A percentile compares a stretch with the other conserved stretches of the same genome.
phyloP scores from a whole-genome alignment of 2,329 filamentous ascomycete species.

The Verticillium klebahnii region DNA sequence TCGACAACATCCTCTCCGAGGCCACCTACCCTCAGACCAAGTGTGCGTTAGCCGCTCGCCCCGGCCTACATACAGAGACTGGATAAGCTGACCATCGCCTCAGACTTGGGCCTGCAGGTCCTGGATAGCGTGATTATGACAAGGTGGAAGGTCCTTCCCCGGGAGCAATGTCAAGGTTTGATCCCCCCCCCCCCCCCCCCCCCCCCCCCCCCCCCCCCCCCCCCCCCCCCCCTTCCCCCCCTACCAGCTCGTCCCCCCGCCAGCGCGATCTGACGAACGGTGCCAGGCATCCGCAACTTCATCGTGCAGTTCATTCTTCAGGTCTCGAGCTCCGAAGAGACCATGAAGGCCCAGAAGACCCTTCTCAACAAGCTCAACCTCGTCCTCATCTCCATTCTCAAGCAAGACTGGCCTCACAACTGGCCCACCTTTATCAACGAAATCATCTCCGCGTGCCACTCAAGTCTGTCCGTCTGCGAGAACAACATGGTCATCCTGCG shows the following conservation, averaged over 20 bases:
- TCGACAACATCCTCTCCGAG: constrained; percentile 93
- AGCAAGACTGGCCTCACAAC: constrained; percentile 99
- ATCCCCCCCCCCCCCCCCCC: no score
- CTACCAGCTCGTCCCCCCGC: constrained; percentile 22
- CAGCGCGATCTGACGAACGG: neutral
- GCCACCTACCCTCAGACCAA: constrained; percentile 94
- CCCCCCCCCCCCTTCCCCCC: no score
- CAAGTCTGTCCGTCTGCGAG: constrained; percentile 94
- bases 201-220: no score
- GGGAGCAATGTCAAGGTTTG: constrained; percentile 85
- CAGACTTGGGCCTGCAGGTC: constrained; percentile 93
- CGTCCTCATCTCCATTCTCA: constrained; percentile 93
- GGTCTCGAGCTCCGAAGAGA: constrained; percentile 84
- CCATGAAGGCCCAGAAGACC: constrained; percentile 76
- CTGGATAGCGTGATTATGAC: constrained; percentile 98
- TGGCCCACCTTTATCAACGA: constrained; percentile 99
- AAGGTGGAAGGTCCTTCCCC: constrained; percentile 94
- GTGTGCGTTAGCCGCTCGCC: constrained; percentile 53
- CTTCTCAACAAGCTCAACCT: constrained; percentile 98
- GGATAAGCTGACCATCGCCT: neutral
- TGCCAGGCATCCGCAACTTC: constrained; percentile 91
- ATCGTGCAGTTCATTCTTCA: constrained; percentile 98
- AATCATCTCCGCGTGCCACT: constrained; percentile 94
- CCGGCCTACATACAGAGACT: neutral
- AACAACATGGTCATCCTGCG: constrained; percentile 99